These are phyloP conservation scores for Cupressus sempervirens DNA, from an alignment of 75 land plant genomes.

Conservation along the genomic window DNA sequence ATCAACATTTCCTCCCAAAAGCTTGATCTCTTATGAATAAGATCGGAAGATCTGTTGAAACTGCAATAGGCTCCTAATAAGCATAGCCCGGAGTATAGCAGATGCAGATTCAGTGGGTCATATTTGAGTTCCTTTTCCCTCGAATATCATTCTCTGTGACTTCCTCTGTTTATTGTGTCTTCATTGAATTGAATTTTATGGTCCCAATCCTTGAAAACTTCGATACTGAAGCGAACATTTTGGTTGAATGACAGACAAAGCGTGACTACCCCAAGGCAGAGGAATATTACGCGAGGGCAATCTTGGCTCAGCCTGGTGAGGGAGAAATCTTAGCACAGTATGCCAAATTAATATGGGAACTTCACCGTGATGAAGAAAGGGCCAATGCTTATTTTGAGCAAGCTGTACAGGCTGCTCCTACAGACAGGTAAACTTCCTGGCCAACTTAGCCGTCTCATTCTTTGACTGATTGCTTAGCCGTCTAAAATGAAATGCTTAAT, in stretches of 20 bases:
- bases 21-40: neutral
- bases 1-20: neutral
- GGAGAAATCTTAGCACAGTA: conserved; percentile 51
- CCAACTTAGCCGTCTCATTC: neutral
- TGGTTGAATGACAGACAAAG: conserved; percentile 33
- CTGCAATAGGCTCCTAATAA: neutral
- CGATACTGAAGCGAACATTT: neutral
- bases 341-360: conserved; percentile 61
- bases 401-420: conserved; percentile 53
- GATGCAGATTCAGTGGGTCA: neutral
- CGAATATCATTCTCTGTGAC: neutral
- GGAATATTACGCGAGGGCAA: conserved; percentile 48
- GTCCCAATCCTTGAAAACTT: neutral
- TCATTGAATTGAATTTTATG: neutral
- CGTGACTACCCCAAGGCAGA: conserved; percentile 41
- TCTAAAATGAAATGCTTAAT: neutral
- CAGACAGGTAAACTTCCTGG: conserved; percentile 36
- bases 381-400: conserved; percentile 48
- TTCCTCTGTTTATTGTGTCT: neutral
- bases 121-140: neutral
- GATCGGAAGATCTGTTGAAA: neutral
- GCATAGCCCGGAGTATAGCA: neutral
- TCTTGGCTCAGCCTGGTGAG: conserved; percentile 46
- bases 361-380: conserved; percentile 41
- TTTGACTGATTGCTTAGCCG: neutral